Conservation (phyloP, 2,329 filamentous ascomycete genomes). For the Talaromyces rugulosus region DNA sequence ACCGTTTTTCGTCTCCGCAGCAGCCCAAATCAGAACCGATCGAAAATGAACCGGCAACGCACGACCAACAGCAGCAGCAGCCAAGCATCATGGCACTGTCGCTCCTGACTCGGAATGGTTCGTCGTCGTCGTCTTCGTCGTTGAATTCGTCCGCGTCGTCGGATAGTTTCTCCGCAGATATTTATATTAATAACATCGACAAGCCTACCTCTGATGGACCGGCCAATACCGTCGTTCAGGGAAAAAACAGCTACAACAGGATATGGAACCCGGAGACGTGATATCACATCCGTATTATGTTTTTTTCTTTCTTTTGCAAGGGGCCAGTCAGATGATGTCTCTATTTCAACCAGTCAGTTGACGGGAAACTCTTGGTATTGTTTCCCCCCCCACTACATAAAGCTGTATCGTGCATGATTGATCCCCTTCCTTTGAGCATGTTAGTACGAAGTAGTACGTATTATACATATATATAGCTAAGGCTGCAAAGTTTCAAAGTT, state of each 20-base stretch:
- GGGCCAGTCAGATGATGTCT: background rate
- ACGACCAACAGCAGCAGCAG: background rate
- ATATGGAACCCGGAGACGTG: background rate
- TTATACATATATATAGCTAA: background rate
- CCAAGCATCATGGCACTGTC: background rate
- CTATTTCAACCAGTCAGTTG: background rate
- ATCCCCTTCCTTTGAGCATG: background rate
- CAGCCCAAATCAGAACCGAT: conserved; percentile 10
- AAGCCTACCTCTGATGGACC: background rate
- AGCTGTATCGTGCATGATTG: background rate
- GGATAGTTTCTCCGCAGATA: background rate
- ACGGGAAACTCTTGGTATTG: background rate
- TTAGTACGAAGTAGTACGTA: background rate
- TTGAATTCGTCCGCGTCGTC: conserved; percentile 2
- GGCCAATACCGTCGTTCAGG: background rate
- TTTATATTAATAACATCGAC: background rate
- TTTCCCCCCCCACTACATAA: background rate
- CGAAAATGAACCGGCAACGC: conserved; percentile 2
- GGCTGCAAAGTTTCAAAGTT: background rate
- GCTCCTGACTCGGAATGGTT: conserved; percentile 5
- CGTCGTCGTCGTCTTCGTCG: conserved; percentile 3
- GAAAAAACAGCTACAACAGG: background rate
- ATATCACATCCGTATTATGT: background rate
- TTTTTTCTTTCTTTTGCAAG: too few relatives aligned
- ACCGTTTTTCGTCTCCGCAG: background rate